A percentile compares a stretch with the other conserved stretches of the same genome.
Evolutionary conservation across 1,284 basidiomycete genomes (phyloP).

Genomic region (Austroboletus olivaceoglutinosus): DNA sequence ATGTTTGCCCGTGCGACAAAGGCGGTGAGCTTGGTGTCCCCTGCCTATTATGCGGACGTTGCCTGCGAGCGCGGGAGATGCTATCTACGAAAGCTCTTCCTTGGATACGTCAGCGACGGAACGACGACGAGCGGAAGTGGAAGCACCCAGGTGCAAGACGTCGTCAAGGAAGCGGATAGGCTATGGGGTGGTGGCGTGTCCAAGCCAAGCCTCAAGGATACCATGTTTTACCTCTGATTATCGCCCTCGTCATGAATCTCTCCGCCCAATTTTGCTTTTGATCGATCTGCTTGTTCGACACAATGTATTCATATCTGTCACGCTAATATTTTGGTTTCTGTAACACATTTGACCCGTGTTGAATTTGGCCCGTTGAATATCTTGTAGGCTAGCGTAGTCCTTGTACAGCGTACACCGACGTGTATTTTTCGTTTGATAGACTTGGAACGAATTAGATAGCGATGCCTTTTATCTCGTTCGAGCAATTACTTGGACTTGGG

Average conservation of each 20-base stretch:
- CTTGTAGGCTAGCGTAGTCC: too few relatives aligned
- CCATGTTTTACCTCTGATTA: constrained; percentile 73
- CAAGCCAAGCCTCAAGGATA: constrained; percentile 50
- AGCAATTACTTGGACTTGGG: too few relatives aligned
- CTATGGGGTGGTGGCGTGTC: constrained; percentile 60
- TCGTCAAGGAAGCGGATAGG: constrained; percentile 49
- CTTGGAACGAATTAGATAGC: too few relatives aligned
- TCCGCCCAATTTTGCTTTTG: neutral
- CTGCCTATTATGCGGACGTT: constrained; percentile 75
- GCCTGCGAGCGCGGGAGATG: constrained; percentile 78
- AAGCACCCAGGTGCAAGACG: constrained; percentile 42
- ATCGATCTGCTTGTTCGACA: too few relatives aligned
- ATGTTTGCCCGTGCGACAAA: constrained; percentile 80
- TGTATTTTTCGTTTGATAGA: too few relatives aligned
- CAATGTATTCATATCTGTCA: too few relatives aligned
- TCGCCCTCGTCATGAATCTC: neutral
- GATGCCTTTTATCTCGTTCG: too few relatives aligned
- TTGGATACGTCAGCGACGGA: constrained; percentile 40
- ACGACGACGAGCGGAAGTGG: constrained; percentile 31
- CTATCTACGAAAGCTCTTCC: constrained; percentile 68
- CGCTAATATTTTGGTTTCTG: too few relatives aligned
- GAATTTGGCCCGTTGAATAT: too few relatives aligned
- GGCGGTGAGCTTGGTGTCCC: constrained; percentile 73
- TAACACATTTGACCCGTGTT: too few relatives aligned
- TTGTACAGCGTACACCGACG: too few relatives aligned